These are phyloP conservation scores for Neurospora sp. DNA, from an alignment of 495 filamentous ascomycete species.

Conservation along the genomic window DNA sequence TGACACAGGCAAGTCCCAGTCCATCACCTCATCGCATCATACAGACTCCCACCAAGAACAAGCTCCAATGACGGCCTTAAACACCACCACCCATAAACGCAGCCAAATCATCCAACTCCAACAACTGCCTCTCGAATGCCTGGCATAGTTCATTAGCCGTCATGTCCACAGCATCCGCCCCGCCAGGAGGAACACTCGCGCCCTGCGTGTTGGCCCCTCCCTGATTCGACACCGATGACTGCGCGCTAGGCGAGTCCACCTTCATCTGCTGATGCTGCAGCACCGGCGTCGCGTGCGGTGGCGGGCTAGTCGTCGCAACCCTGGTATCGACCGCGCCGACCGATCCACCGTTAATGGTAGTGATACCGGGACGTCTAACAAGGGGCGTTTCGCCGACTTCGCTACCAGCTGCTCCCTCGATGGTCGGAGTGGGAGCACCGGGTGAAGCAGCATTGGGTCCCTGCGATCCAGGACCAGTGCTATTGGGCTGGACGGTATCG, in stretches of 20 bases:
- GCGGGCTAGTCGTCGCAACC: slow-evolving; percentile 33
- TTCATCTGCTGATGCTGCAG: slow-evolving; percentile 13
- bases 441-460: background rate
- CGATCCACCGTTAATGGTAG: slow-evolving; percentile 41
- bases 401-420: background rate
- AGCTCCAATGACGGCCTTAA: slow-evolving; percentile 8
- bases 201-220: background rate
- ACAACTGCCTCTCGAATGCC: slow-evolving; percentile 39
- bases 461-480: slow-evolving; percentile 10
- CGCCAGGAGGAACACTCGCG: background rate
- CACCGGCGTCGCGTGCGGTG: slow-evolving; percentile 13
- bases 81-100: slow-evolving; percentile 45
- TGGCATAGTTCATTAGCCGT: slow-evolving; percentile 37
- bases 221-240: slow-evolving; percentile 18
- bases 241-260: slow-evolving; percentile 29
- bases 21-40: background rate
- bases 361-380: slow-evolving; percentile 34
- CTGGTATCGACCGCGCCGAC: slow-evolving; percentile 24
- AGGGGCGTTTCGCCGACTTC: slow-evolving; percentile 27
- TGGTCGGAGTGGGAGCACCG: slow-evolving; percentile 7
- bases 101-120: slow-evolving; percentile 40
- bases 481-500: slow-evolving; percentile 20
- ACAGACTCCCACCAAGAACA: background rate
- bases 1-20: background rate
- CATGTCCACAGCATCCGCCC: slow-evolving; percentile 30